Conservation (phyloP, 1,139 yeast genomes). For the Hemisphaericaspora subhashii region DNA sequence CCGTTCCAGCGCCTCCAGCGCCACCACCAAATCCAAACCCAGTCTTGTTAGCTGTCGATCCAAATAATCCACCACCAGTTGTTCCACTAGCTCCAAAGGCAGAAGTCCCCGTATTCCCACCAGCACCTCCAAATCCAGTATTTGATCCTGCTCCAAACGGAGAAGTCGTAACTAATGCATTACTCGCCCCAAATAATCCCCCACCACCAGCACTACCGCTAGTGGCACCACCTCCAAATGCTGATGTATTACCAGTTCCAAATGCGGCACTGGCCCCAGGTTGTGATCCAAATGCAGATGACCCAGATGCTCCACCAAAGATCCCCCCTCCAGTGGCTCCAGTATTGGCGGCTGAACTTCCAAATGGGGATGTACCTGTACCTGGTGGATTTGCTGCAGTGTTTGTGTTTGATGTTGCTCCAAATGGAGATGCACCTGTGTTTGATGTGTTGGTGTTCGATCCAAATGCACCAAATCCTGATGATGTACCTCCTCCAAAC, state of each 20-base stretch:
- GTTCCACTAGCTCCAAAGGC: conserved; percentile 17
- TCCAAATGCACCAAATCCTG: conserved; percentile 70
- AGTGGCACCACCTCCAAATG: conserved; percentile 12
- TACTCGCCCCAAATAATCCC: conserved; percentile 3
- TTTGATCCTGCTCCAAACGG: conserved; percentile 45
- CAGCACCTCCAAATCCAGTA: too few species aligned
- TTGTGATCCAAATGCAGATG: conserved; percentile 18
- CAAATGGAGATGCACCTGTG: conserved; percentile 36
- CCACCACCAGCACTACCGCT: conserved; percentile 5
- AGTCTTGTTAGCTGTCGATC: too few species aligned
- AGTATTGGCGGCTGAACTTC: conserved; percentile 12
- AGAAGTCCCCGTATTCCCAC: conserved; percentile 1
- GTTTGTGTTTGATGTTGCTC: too few species aligned
- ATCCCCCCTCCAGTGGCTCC: conserved; percentile 13
- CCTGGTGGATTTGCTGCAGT: conserved; percentile 14
- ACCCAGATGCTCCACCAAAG: conserved; percentile 13
- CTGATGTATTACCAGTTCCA: conserved; percentile 19
- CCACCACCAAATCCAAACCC: too few species aligned
- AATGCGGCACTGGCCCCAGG: too few species aligned
- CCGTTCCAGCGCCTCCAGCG: too few species aligned
- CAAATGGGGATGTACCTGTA: conserved; percentile 20
- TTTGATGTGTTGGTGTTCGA: conserved; percentile 22
- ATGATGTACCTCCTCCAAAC: conserved; percentile 50
- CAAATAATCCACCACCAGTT: conserved; percentile 15
- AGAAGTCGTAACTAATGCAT: conserved; percentile 24